Evolutionary conservation across 345 rosid species (phyloP).

Genomic region (Citrus cavaleriei): DNA sequence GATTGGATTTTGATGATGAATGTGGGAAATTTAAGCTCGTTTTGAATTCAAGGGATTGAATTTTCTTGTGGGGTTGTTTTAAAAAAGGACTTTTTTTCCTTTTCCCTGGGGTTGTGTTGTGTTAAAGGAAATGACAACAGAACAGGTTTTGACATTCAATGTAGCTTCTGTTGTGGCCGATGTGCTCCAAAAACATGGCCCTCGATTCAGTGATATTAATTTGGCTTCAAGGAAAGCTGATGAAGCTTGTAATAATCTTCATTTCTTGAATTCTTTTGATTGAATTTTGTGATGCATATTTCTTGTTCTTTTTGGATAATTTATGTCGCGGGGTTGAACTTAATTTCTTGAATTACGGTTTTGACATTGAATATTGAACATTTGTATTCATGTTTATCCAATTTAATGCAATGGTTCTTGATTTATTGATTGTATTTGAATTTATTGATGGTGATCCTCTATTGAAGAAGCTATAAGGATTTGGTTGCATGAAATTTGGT

Average conservation of each 20-base stretch:
- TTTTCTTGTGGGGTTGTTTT: not conserved
- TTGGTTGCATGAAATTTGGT: not conserved
- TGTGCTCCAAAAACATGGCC: conserved; percentile 61
- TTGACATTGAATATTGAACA: not conserved
- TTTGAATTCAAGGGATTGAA: conserved; percentile 2
- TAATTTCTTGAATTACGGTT: not conserved
- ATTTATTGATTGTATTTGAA: not conserved
- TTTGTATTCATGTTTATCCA: not conserved
- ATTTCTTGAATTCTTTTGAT: not conserved
- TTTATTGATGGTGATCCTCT: not conserved
- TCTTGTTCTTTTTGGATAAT: not conserved
- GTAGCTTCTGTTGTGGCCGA: conserved; percentile 73
- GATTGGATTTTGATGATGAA: not conserved
- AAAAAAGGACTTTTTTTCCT: not conserved
- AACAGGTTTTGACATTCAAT: conserved; percentile 43
- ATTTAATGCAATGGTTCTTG: not conserved
- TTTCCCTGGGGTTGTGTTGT: not conserved
- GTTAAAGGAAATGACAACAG: conserved; percentile 45
- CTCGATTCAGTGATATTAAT: conserved; percentile 33
- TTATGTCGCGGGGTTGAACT: not conserved
- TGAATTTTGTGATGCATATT: not conserved
- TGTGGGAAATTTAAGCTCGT: not conserved
- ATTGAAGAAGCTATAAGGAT: not conserved
- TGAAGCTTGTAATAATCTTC: conserved; percentile 61
- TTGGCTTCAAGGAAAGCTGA: conserved; percentile 53